These are phyloP conservation scores for Fusarium papillatum DNA, from an alignment of 2,329 filamentous ascomycete genomes.

Conservation along the genomic window DNA sequence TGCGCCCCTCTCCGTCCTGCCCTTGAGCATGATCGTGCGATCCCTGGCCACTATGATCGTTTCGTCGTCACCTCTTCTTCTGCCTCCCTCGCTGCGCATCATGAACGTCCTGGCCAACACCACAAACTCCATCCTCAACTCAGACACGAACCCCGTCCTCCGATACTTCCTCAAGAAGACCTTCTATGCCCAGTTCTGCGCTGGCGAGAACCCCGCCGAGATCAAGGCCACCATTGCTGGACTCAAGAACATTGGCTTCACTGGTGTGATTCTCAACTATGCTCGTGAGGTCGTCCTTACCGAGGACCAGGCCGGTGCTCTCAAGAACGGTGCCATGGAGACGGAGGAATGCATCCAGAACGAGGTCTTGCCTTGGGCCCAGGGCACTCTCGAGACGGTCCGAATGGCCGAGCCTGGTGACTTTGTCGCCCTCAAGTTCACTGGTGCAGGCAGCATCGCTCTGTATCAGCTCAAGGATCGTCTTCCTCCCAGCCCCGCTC, in stretches of 20 bases:
- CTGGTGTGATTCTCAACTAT: conserved; percentile 88
- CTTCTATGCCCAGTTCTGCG: conserved; percentile 94
- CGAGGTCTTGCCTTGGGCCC: conserved; percentile 79
- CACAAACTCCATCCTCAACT: conserved; percentile 74
- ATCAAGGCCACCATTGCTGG: conserved; percentile 74
- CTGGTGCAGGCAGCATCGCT: conserved; percentile 83
- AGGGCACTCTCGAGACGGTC: conserved; percentile 82
- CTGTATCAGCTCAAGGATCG: conserved; percentile 75
- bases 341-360: conserved; percentile 63
- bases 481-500: conserved; percentile 72
- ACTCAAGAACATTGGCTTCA: conserved; percentile 82
- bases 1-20: conserved; percentile 74
- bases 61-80: conserved; percentile 78
- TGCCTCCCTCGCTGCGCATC: conserved; percentile 76
- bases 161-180: conserved; percentile 81
- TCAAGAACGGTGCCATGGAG: conserved; percentile 61
- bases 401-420: conserved; percentile 73
- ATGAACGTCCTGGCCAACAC: conserved; percentile 80
- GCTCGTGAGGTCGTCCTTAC: conserved; percentile 84
- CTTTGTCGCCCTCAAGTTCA: conserved; percentile 82
- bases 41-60: conserved; percentile 78
- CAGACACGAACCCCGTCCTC: conserved; percentile 82
- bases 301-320: conserved; percentile 62
- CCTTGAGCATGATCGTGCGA: conserved; percentile 75
- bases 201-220: conserved; percentile 80